These are phyloP conservation scores for Aspergillus coremiiformis DNA, from an alignment of 495 filamentous ascomycete genomes.

Conservation along the genomic window DNA sequence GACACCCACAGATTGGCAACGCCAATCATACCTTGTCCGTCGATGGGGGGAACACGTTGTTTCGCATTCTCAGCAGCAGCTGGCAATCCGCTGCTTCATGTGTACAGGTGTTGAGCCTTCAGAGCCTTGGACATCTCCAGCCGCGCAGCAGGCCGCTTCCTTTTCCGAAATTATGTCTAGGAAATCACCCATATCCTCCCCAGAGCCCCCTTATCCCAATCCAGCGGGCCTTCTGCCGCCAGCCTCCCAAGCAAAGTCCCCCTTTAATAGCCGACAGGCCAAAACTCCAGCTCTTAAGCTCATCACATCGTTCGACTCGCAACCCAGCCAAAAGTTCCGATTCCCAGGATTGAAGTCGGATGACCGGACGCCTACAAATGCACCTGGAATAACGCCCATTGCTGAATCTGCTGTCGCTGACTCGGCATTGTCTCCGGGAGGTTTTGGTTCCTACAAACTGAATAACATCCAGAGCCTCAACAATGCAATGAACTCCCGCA, in stretches of 20 bases:
- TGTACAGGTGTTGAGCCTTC: constrained; percentile 70
- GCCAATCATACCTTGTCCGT: constrained; percentile 75
- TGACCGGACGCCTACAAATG: constrained; percentile 68
- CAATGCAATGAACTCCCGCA: constrained; percentile 66
- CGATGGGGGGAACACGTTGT: constrained; percentile 95
- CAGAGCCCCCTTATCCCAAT: constrained; percentile 28
- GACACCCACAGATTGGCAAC: constrained; percentile 76
- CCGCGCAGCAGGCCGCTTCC: constrained; percentile 57
- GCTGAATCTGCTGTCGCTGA: constrained; percentile 82
- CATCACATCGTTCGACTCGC: constrained; percentile 77
- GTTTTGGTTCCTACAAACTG: constrained; percentile 59
- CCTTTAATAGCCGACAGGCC: constrained; percentile 35
- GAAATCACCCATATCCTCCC: constrained; percentile 41
- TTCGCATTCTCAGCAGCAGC: constrained; percentile 73
- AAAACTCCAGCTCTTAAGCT: constrained; percentile 87
- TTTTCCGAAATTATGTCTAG: constrained; percentile 27
- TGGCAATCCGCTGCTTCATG: constrained; percentile 88
- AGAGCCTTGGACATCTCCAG: constrained; percentile 79
- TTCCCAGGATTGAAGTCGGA: constrained; percentile 62
- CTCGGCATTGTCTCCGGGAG: constrained; percentile 73
- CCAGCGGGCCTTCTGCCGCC: constrained; percentile 21
- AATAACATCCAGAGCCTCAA: constrained; percentile 49
- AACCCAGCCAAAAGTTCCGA: constrained; percentile 49
- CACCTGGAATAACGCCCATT: constrained; percentile 78
- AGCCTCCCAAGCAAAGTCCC: constrained; percentile 20